Evolutionary conservation across 1,284 basidiomycete species (phyloP), one percentile per base, ranked within the genome.

Genomic region (Golubevia sp.): DNA sequence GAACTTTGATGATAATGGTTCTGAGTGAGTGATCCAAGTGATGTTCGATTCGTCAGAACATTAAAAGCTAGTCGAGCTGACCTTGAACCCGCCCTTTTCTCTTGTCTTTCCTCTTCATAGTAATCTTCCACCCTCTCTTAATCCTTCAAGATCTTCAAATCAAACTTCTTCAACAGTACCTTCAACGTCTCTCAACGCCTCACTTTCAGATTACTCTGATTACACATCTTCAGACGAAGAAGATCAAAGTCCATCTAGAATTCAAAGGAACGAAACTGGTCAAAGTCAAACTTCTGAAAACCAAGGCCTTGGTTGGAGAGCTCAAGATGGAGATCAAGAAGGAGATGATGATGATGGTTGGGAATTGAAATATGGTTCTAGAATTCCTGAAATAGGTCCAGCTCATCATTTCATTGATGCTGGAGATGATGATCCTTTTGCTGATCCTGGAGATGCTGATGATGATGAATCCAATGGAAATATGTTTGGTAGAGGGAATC

Each of bases 381-480:
- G 30, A 34, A 34, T 34, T 34, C 30, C 30, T 34, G 30, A 34
- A 34, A 34, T 34, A 3, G 30, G 30, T 34, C 30, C 30, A 34
- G 11, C 4, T 34, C 30, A 34, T 34, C 4, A 3, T 34, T 34
- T 34, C 11, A 34, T 34, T 13, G 62, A 59, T 30, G 62, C 49
- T 3, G 70, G 52, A 1, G 71, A 63, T 49, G 64, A 70, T 30
- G 73, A 74, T 52, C 73, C 73, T 15, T 75, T 75, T 44, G 70
- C 73, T 51, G 73, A 75, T 57, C 71, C 71, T 1, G n/a, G n/a
- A n/a, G 70, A 70, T 57, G 71, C 65, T 11, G 71, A 70, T 58
- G 71, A 59, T 53, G 62, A 68, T 49, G 55, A 68, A n/a, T 67
- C 63, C 20, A 61, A 66, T 2, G 61, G 61, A 5, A 66, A 66